Conservation (phyloP, 2,329 filamentous ascomycete genomes). For the Pseudocercospora vitis region DNA sequence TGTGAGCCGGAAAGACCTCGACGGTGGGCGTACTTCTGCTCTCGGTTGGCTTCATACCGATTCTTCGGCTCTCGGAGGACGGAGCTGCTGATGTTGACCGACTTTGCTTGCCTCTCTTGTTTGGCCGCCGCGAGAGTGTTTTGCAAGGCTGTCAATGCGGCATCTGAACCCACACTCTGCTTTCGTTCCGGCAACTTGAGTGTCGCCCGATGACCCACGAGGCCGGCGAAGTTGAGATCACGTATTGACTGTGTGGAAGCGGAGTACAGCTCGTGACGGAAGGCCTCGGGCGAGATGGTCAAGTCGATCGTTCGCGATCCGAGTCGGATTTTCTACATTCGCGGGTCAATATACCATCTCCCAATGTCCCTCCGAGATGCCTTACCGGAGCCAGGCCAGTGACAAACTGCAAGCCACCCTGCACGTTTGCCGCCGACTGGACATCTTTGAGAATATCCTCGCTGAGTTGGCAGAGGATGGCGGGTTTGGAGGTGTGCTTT, state of each 20-base stretch:
- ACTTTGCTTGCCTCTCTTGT: conserved; percentile 61
- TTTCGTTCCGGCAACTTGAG: conserved; percentile 48
- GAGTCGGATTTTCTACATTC: conserved; percentile 54
- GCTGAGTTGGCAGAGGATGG: conserved; percentile 36
- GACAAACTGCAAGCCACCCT: conserved; percentile 36
- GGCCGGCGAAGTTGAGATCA: conserved; percentile 56
- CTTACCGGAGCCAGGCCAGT: conserved; percentile 40
- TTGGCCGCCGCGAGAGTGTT: conserved; percentile 60
- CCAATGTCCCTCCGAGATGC: not conserved
- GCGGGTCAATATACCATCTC: conserved; percentile 1
- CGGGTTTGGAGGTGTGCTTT: conserved; percentile 28
- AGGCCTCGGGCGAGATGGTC: conserved; percentile 53
- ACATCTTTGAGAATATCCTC: conserved; percentile 37
- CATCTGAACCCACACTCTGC: conserved; percentile 58
- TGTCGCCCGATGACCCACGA: conserved; percentile 57
- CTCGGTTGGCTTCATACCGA: conserved; percentile 34
- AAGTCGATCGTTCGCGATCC: conserved; percentile 58
- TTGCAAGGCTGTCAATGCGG: conserved; percentile 60
- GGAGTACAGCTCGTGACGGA: conserved; percentile 60
- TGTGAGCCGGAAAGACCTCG: conserved; percentile 35
- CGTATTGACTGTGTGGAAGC: conserved; percentile 44
- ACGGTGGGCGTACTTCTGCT: conserved; percentile 28
- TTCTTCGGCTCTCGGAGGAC: conserved; percentile 40
- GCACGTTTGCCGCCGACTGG: conserved; percentile 32
- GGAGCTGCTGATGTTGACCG: conserved; percentile 36